phyloP scores from a whole-genome alignment of 352 stramenopile genomes.

The Stramenopiles sp. region DNA sequence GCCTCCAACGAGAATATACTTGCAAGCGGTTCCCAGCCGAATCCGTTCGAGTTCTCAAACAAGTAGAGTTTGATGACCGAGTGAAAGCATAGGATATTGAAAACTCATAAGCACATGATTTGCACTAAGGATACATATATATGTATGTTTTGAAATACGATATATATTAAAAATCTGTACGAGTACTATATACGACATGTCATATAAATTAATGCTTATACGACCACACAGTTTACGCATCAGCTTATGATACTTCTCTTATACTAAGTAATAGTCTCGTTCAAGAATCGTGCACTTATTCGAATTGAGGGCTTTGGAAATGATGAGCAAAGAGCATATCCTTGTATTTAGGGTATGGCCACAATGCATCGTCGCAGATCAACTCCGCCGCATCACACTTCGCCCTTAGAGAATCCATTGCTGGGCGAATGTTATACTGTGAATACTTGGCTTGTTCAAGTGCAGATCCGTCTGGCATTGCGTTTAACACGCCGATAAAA shows the following conservation, averaged over 20 bases:
- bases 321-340: constrained; percentile 20
- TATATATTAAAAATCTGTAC: background rate
- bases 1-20: background rate
- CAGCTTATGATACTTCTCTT: background rate
- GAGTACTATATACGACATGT: background rate
- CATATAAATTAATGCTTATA: background rate
- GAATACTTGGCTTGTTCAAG: constrained; percentile 20
- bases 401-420: constrained; percentile 18
- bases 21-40: background rate
- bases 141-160: background rate
- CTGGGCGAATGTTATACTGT: constrained; percentile 18
- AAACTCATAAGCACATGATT: background rate
- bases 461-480: constrained; percentile 13
- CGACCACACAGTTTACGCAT: background rate
- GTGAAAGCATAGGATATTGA: background rate
- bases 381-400: constrained; percentile 21
- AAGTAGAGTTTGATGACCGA: background rate
- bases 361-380: constrained; percentile 17
- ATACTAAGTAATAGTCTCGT: background rate
- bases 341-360: constrained; percentile 24
- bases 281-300: too few species aligned
- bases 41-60: background rate
- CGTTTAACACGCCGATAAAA: constrained; percentile 19
- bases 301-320: background rate
- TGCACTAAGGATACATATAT: background rate